phyloP scores from a whole-genome alignment of 2,329 filamentous ascomycete species.

The Diaporthe caulivora region DNA sequence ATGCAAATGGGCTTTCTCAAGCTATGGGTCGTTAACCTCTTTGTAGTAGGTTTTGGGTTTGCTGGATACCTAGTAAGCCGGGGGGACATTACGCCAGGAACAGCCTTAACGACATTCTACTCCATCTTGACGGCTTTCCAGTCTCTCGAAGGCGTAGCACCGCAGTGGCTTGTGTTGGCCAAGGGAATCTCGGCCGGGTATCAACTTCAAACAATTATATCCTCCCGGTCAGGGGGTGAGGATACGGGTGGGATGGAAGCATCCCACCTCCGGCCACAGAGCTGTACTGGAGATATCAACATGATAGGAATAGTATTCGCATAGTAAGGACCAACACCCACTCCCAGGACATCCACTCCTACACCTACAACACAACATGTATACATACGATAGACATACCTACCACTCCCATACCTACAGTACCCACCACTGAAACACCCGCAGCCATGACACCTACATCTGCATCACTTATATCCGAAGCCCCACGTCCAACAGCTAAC shows the following conservation, averaged over 20 bases:
- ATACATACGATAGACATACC: no score
- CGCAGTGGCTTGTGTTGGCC: slow-evolving; percentile 81
- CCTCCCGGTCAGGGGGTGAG: slow-evolving; percentile 47
- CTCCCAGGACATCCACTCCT: no score
- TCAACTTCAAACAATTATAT: slow-evolving; percentile 65
- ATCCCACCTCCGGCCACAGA: slow-evolving; percentile 44
- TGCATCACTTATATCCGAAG: no score
- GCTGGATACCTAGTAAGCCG: slow-evolving; percentile 77
- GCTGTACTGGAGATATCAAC: slow-evolving; percentile 76
- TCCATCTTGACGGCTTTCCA: slow-evolving; percentile 82
- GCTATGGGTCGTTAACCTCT: slow-evolving; percentile 81
- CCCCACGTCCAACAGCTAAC: no score
- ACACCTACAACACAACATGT: no score
- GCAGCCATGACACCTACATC: no score
- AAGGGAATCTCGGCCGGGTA: slow-evolving; percentile 83
- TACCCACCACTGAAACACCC: no score
- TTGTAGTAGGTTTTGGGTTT: slow-evolving; percentile 92
- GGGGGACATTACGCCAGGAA: slow-evolving; percentile 69
- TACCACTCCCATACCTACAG: no score
- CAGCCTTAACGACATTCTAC: slow-evolving; percentile 88
- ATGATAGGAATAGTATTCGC: slow-evolving; percentile 68
- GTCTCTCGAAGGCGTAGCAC: slow-evolving; percentile 78
- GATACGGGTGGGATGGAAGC: slow-evolving; percentile 39
- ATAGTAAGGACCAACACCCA: slow-evolving; percentile 50
- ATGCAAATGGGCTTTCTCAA: slow-evolving; percentile 80